phyloP scores from a whole-genome alignment of 495 filamentous ascomycete genomes.

The Xylaria sp. region DNA sequence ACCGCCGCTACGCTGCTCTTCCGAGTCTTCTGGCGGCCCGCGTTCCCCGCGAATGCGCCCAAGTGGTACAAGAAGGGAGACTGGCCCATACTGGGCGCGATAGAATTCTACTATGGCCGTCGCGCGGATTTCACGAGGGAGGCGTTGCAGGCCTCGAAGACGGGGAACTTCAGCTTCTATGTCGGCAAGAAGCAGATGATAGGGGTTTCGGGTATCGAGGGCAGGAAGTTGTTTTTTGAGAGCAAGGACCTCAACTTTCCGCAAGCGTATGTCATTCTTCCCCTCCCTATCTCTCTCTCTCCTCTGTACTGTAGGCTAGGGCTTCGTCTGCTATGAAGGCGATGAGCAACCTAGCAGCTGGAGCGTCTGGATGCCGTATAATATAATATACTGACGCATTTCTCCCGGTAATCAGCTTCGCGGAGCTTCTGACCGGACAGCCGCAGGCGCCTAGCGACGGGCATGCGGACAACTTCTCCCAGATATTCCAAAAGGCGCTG shows the following conservation, averaged over 20 bases:
- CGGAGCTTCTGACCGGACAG: slow-evolving; percentile 36
- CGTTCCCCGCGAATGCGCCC: slow-evolving; percentile 33
- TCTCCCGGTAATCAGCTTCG: slow-evolving; percentile 32
- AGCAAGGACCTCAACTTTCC: slow-evolving; percentile 48
- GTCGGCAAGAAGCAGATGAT: slow-evolving; percentile 54
- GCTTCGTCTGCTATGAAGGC: neutral
- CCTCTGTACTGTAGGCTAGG: neutral
- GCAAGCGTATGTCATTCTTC: slow-evolving; percentile 45
- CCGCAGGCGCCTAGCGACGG: slow-evolving; percentile 27
- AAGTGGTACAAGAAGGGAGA: slow-evolving; percentile 29
- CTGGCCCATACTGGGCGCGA: slow-evolving; percentile 34
- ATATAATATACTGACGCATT: slow-evolving; percentile 9
- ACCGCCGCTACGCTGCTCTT: slow-evolving; percentile 12
- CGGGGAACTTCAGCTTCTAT: slow-evolving; percentile 58
- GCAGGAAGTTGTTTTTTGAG: slow-evolving; percentile 52
- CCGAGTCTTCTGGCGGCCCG: slow-evolving; percentile 27
- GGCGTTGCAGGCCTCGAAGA: slow-evolving; percentile 24
- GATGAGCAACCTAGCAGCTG: neutral
- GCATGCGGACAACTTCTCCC: slow-evolving; percentile 26
- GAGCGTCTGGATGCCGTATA: neutral
- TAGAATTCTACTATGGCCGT: slow-evolving; percentile 36
- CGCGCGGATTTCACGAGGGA: slow-evolving; percentile 29
- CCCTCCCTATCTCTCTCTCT: too few species aligned
- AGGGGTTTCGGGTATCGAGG: slow-evolving; percentile 47
- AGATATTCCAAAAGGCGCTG: slow-evolving; percentile 32